A percentile compares a stretch with the other conserved stretches of the same genome.
Evolutionary conservation across 805 yeast genomes (phyloP).

Genomic region (Isabelozyma heimii): DNA sequence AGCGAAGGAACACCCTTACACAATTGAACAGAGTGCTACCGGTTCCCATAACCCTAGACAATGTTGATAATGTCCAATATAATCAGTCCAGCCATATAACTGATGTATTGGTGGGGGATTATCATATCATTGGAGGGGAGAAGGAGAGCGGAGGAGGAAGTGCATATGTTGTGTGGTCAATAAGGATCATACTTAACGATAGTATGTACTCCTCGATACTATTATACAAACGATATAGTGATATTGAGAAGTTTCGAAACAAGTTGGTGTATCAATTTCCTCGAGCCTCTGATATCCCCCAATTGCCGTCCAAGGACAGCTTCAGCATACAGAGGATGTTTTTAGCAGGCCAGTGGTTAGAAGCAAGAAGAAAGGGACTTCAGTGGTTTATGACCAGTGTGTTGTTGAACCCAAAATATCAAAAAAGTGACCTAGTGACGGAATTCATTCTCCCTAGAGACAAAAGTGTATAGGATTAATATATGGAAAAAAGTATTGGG

Average conservation of each 20-base stretch:
- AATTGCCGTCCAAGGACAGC: slow-evolving; percentile 50
- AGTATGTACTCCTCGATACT: slow-evolving; percentile 39
- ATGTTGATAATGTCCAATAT: slow-evolving; percentile 12
- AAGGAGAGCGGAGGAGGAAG: slow-evolving; percentile 36
- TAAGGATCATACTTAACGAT: slow-evolving; percentile 35
- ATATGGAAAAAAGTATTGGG: background rate
- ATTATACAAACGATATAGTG: slow-evolving; percentile 62
- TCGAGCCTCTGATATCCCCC: slow-evolving; percentile 41
- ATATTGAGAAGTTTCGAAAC: slow-evolving; percentile 49
- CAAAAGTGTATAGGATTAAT: background rate
- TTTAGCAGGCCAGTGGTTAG: slow-evolving; percentile 46
- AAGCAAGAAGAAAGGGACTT: slow-evolving; percentile 51
- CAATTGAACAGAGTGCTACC: slow-evolving; percentile 32
- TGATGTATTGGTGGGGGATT: slow-evolving; percentile 40
- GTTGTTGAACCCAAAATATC: slow-evolving; percentile 47
- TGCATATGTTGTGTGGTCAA: slow-evolving; percentile 38
- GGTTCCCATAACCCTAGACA: slow-evolving; percentile 35
- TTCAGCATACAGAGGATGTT: slow-evolving; percentile 38
- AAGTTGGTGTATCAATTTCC: slow-evolving; percentile 46
- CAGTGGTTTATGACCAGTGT: slow-evolving; percentile 60
- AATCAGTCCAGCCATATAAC: slow-evolving; percentile 30
- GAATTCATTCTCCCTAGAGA: slow-evolving; percentile 29
- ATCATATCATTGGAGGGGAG: slow-evolving; percentile 37
- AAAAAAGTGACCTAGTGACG: slow-evolving; percentile 36
- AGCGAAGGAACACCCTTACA: slow-evolving; percentile 5